phyloP scores from a whole-genome alignment of 2,329 filamentous ascomycete genomes.

The Epichloe glyceriae region DNA sequence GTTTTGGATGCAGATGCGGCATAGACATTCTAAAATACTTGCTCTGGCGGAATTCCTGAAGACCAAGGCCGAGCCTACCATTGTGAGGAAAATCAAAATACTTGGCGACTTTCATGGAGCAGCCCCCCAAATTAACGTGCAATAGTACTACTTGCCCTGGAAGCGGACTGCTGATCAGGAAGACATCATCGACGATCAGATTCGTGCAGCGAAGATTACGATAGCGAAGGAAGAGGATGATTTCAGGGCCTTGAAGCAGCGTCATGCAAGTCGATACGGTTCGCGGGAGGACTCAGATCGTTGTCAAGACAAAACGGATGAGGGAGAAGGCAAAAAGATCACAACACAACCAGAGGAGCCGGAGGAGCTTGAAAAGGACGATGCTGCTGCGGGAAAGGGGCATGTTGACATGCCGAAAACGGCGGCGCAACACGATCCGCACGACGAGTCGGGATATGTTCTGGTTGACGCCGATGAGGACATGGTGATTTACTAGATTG shows the following conservation, averaged over 20 bases:
- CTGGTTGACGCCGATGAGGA: constrained; percentile 80
- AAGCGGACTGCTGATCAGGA: constrained; percentile 58
- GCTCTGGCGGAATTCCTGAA: constrained; percentile 59
- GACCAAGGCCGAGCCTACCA: constrained; percentile 56
- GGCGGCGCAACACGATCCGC: constrained; percentile 28
- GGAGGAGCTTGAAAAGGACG: neutral
- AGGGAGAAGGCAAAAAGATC: constrained; percentile 10
- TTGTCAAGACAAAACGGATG: constrained; percentile 18
- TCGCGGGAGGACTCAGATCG: constrained; percentile 7
- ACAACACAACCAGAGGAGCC: neutral
- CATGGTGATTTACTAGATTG: constrained; percentile 69
- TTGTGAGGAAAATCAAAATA: constrained; percentile 42
- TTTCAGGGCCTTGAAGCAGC: constrained; percentile 40
- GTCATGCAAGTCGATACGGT: constrained; percentile 18
- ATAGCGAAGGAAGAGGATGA: constrained; percentile 54
- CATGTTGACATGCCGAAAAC: neutral
- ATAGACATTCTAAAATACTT: constrained; percentile 59
- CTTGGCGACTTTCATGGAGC: neutral
- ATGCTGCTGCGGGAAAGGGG: neutral
- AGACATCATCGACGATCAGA: constrained; percentile 55
- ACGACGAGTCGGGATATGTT: constrained; percentile 64
- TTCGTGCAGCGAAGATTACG: constrained; percentile 47
- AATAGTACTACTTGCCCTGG: constrained; percentile 77
- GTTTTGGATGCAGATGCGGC: constrained; percentile 52
- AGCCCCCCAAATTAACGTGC: neutral